A percentile compares a stretch with the other conserved stretches of the same genome.
Evolutionary conservation across 805 yeast species (phyloP).

Genomic region (Candida tibetensis): DNA sequence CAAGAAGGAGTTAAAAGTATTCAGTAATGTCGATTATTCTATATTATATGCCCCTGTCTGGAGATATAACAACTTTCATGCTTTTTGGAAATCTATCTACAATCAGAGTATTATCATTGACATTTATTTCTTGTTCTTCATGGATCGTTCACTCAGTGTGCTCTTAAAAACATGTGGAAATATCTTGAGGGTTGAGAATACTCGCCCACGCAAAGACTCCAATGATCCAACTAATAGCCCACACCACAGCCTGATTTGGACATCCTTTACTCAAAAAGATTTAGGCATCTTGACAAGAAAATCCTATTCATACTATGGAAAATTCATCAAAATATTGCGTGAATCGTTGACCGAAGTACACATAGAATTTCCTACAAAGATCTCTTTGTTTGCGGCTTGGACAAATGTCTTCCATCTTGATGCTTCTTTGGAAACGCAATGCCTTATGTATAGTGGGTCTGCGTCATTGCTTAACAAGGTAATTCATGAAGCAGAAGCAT

Average conservation of each 20-base stretch:
- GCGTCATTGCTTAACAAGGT: constrained; percentile 27
- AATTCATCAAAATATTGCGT: constrained; percentile 32
- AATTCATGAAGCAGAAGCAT: constrained; percentile 18
- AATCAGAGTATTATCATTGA: constrained; percentile 26
- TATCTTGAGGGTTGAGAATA: constrained; percentile 7
- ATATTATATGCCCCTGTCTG: constrained; percentile 24
- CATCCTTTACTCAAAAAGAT: constrained; percentile 28
- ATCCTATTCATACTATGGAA: constrained; percentile 34
- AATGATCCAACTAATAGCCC: not conserved
- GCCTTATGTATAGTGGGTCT: constrained; percentile 34
- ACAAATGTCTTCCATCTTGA: constrained; percentile 32
- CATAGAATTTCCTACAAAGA: constrained; percentile 35
- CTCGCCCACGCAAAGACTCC: not conserved
- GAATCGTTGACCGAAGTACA: constrained; percentile 28
- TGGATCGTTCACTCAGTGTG: constrained; percentile 36
- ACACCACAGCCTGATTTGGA: constrained; percentile 8
- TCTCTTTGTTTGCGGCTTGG: constrained; percentile 37
- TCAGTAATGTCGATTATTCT: constrained; percentile 14
- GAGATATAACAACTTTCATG: constrained; percentile 17
- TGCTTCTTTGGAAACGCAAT: constrained; percentile 31
- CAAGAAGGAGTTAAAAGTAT: constrained; percentile 11
- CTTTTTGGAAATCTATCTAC: constrained; percentile 32
- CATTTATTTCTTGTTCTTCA: constrained; percentile 34
- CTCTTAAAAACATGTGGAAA: constrained; percentile 16
- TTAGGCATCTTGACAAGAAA: constrained; percentile 28